Conservation (phyloP, 345 rosid genomes). For the Linum tenue region DNA sequence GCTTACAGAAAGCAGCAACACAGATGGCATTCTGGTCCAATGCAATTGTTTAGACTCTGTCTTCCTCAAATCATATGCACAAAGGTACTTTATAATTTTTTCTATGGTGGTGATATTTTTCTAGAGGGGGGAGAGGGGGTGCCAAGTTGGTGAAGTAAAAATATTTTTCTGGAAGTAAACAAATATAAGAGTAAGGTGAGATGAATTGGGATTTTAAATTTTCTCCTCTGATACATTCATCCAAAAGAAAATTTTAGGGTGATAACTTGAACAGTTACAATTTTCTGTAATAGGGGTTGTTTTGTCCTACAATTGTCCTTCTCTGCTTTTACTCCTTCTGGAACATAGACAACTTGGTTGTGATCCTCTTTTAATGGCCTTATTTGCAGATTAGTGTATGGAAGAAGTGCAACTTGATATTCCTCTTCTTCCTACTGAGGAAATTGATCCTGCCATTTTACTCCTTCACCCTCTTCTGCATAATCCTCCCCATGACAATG, state of each 20-base stretch:
- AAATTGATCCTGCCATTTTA: slow-evolving; percentile 83
- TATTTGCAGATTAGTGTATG: slow-evolving; percentile 49
- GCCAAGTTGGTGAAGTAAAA: too few species aligned
- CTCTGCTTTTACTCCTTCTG: too few species aligned
- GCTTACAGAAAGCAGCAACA: slow-evolving; percentile 87
- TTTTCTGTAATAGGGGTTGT: too few species aligned
- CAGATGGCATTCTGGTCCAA: slow-evolving; percentile 94
- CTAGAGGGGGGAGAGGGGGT: too few species aligned
- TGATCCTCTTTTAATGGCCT: background rate
- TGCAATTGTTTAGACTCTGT: slow-evolving; percentile 80
- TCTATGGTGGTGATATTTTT: too few species aligned
- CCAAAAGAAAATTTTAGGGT: too few species aligned
- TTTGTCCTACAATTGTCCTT: too few species aligned
- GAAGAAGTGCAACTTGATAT: slow-evolving; percentile 73
- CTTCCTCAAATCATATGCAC: slow-evolving; percentile 63
- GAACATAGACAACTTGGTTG: background rate
- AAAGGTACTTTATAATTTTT: slow-evolving; percentile 36
- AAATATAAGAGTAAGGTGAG: too few species aligned
- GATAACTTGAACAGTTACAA: too few species aligned
- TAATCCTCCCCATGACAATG: slow-evolving; percentile 86
- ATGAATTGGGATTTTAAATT: too few species aligned
- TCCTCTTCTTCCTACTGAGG: slow-evolving; percentile 79
- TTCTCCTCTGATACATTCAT: too few species aligned
- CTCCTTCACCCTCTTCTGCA: slow-evolving; percentile 87
- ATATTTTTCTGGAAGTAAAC: too few species aligned